Percentiles rank a stretch among this genome's conserved stretches.
Evolutionary conservation across 495 filamentous ascomycete genomes (phyloP).

Genomic region (Cercophora newfieldiana): DNA sequence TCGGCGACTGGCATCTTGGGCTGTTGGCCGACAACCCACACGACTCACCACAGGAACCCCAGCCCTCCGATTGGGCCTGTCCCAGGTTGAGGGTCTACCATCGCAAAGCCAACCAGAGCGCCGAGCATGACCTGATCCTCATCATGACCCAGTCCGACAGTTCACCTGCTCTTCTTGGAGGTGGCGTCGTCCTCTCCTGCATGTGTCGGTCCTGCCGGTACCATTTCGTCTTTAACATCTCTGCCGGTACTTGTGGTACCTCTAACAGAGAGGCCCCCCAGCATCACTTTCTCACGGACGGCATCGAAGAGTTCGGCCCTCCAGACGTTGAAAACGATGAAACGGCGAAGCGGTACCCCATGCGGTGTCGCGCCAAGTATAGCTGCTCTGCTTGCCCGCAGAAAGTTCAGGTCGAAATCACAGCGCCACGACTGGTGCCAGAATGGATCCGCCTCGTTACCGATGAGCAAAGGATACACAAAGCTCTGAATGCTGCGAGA

Average conservation of each 20-base stretch:
- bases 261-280: background rate
- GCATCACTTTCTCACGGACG: conserved; percentile 31
- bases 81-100: conserved; percentile 5
- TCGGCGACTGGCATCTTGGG: conserved; percentile 30
- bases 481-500: conserved; percentile 54
- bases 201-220: conserved; percentile 37
- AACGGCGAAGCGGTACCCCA: conserved; percentile 31
- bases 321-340: background rate
- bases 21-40: background rate
- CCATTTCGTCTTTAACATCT: conserved; percentile 35
- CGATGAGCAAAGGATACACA: conserved; percentile 53
- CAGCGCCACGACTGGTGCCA: conserved; percentile 52
- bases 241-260: background rate
- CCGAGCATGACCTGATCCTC: conserved; percentile 30
- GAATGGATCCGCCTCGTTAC: conserved; percentile 56
- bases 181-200: conserved; percentile 21
- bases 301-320: background rate
- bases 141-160: conserved; percentile 18
- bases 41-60: background rate
- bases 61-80: conserved; percentile 11
- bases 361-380: conserved; percentile 41
- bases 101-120: background rate
- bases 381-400: conserved; percentile 55
- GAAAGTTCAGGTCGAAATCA: conserved; percentile 45
- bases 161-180: background rate